Base-by-base conservation (phyloP, 1,139 yeast genomes). In the Ogataea hybrid region DNA sequence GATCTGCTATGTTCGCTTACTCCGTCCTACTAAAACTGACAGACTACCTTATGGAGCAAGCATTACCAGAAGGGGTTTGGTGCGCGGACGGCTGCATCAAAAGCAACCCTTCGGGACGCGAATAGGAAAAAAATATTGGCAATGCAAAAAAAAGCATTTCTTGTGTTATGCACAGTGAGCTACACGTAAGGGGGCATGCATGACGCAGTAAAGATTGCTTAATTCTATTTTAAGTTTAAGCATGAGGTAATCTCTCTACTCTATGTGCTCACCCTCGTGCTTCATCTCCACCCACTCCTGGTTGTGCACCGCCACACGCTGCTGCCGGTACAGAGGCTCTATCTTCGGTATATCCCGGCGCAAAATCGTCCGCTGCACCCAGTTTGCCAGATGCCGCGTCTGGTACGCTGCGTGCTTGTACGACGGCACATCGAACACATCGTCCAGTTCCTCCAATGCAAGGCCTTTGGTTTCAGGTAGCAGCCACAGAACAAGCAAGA, bases 391-490 rank as follows among this genome's bases (percentile, higher is more conserved):
- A 40, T 70, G 69, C 46, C 60, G 65, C 27, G 74, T 68, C 59
- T 81, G 83, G 59, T 77, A 79, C 30, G 54, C 60, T 7, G 86
- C 84, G 52, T 81, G 84, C 39, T 71, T 64, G 43, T 65, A 49
- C 41, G 72, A 54, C 8, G 84, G 75, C 16, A 81, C 84, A 37
- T 72, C 72, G 55, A 82, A 82, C 23, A 81, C 84, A 37, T 80
- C 85, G 56, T 81, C 87, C 62, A 82, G 72, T 58, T 82, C 89
- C 63, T 81, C 88, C 59, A 81, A 70, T 0, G 88, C 80, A 53
- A 79, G 69, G 16, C 79, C 77, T 63, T 81, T 81, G 12, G 89
- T 81, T 58, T 82, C 89, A 2, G 88, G 86, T 39, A 81, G 65
- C 64, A 79, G 71, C 74, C 81, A 77, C 46, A 80, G 65, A 2